Evolutionary conservation across 2,329 filamentous ascomycete species (phyloP), one percentile per base, ranked within the genome.

Genomic region (Orbilia ellipsospora): DNA sequence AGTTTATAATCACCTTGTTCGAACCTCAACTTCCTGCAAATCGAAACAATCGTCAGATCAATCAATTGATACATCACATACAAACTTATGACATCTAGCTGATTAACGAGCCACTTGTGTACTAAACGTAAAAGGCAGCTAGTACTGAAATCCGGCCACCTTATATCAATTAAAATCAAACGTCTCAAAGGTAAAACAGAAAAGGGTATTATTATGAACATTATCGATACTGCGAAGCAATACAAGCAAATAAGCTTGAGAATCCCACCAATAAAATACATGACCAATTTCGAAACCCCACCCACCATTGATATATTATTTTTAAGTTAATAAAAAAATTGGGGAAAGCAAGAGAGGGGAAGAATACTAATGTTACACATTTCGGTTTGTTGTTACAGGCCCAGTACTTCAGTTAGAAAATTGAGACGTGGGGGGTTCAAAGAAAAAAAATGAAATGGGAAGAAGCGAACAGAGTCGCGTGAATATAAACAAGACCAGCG

Each of bases 331-430:
- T 20, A 63, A 52, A 12, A 20, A 18, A 20, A 42, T 42, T 15
- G 31, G 50, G 12, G 45, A 45, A 50, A 42, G 60, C 13, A 57
- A 44, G 18, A 55, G 60, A 26, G 20, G 31, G 31, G 31, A 40
- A 56, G 28, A 12, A 48, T 15, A 48, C 36, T 70, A 69, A 23
- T 75, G 55, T 75, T 75, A 75, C 72, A 75, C 55, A 59, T 75
- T 36, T 40, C 23, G 16, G 12, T 59, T 36, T 75, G 59, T 75
- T 75, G 59, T 75, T 75, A 75, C 72, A 75, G 72, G 72, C 64
- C 72, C 72, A 64, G 51, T 36, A 68, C 57, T 36, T 68, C 60
- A 50, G 15, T 65, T 36, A 42, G 36, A 26, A 48, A 42, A 50
- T 45, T 16, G 57, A 63, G 50, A 55, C 69, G 54, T 54, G 23